Evolutionary conservation across 495 filamentous ascomycete genomes (phyloP).

Genomic region (Aspergillus ellipticus): DNA sequence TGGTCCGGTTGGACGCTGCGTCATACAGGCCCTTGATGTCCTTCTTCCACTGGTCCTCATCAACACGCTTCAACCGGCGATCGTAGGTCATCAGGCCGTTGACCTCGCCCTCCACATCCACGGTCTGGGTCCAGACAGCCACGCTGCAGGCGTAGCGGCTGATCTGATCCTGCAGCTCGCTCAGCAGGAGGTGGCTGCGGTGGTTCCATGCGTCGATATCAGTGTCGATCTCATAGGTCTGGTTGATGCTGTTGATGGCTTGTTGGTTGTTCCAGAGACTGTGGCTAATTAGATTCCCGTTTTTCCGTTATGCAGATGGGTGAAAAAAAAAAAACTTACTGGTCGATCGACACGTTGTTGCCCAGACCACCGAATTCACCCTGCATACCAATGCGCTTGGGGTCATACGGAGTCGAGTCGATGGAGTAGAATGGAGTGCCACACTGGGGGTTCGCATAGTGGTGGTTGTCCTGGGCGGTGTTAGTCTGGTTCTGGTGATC

Average conservation of each 20-base stretch:
- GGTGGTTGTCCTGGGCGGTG: constrained; percentile 57
- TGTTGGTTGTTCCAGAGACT: constrained; percentile 55
- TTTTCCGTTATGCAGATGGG: too few relatives aligned
- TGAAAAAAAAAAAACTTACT: constrained; percentile 35
- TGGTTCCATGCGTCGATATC: constrained; percentile 62
- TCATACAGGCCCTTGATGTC: constrained; percentile 59
- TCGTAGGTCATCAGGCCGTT: constrained; percentile 69
- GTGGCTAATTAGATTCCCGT: not conserved
- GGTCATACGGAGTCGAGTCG: constrained; percentile 53
- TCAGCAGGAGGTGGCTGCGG: constrained; percentile 49
- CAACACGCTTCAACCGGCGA: constrained; percentile 49
- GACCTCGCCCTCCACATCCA: constrained; percentile 71
- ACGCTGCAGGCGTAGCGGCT: constrained; percentile 55
- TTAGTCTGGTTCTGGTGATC: not conserved
- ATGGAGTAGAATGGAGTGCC: constrained; percentile 61
- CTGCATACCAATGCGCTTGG: constrained; percentile 58
- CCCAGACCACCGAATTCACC: constrained; percentile 68
- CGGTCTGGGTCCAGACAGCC: constrained; percentile 63
- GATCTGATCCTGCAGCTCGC: constrained; percentile 56
- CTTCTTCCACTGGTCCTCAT: constrained; percentile 54
- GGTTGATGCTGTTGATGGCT: constrained; percentile 54
- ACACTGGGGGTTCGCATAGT: constrained; percentile 69
- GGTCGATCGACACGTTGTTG: constrained; percentile 53
- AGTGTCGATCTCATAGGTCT: constrained; percentile 62
- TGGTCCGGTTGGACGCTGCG: constrained; percentile 32